Evolutionary conservation across 2,329 filamentous ascomycete species (phyloP), one percentile per base, ranked within the genome.

Genomic region (Fusarium anguioides): DNA sequence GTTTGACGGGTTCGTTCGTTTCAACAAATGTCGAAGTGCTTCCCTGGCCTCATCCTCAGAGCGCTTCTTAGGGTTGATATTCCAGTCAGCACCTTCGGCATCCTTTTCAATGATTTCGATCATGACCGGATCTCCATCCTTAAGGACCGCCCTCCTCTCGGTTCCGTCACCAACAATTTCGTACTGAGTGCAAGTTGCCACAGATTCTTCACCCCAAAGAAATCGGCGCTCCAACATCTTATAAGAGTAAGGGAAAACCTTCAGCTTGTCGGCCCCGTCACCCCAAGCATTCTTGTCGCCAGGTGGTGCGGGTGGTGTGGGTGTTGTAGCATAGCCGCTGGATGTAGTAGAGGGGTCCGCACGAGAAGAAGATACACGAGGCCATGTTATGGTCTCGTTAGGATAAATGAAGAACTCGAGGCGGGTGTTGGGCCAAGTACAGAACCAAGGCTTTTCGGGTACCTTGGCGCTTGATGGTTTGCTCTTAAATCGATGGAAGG

Each of bases 331-430:
- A 24, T 60, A 44, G n/a, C 37, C 50, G 31, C 20, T 51, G 8
- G 69, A 41, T 17, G 72, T 63, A 8, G 65, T 37, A 24, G 66
- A 45, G 9, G 58, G 17, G 10, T 35, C 21, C 8, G 20, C 50
- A 6, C 21, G 29, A 9, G 56, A n/a, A 37, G 33, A 37, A 4
- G 39, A 17, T 41, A 66, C 9, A 48, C 6, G 54, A 42, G 9
- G 75, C 27, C 9, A 74, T 65, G 81, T 85, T 51, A 78, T 81
- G 68, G 84, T 86, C 66, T 87, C 83, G 23, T 78, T 76, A 2
- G 85, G 80, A 64, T 87, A 89, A 37, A 89, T 84, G 66, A 87
- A 87, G 5, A 87, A 75, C 49, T 88, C 85, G 7, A 88, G 77
- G 4, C 81, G 78, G 1, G 85, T 87, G 26, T 81, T 78, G 4